These are phyloP conservation scores for Colletotrichum melonis DNA, from an alignment of 2,329 filamentous ascomycete species.

Conservation along the genomic window DNA sequence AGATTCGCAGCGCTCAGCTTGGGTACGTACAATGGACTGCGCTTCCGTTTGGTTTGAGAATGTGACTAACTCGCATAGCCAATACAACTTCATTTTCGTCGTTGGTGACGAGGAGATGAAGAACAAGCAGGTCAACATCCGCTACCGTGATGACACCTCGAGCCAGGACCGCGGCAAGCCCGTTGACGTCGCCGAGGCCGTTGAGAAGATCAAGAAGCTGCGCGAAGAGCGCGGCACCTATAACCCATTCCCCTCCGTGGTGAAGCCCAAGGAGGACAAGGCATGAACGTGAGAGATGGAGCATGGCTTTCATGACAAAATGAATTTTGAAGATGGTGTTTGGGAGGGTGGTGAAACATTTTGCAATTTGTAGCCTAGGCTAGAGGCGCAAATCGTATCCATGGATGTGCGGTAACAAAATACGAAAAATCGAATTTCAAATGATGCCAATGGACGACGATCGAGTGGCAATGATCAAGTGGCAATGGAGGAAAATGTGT, in stretches of 20 bases:
- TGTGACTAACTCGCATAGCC: conserved; percentile 35
- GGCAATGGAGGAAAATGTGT: background rate
- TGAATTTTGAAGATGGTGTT: conserved; percentile 21
- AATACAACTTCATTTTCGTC: conserved; percentile 50
- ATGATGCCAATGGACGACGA: background rate
- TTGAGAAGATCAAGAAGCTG: conserved; percentile 65
- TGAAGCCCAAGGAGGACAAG: conserved; percentile 39
- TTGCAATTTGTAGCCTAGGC: background rate
- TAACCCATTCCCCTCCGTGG: conserved; percentile 47
- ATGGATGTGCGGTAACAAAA: background rate
- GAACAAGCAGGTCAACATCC: conserved; percentile 70
- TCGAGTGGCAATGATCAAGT: background rate
- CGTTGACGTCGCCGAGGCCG: conserved; percentile 65
- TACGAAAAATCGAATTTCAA: background rate
- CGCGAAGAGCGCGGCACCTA: conserved; percentile 57
- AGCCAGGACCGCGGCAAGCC: conserved; percentile 72
- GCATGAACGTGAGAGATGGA: conserved; percentile 12
- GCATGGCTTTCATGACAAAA: background rate
- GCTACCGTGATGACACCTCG: conserved; percentile 72
- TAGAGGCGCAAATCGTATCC: background rate
- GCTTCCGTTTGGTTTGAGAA: background rate
- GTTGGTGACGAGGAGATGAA: conserved; percentile 72
- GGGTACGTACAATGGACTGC: conserved; percentile 67
- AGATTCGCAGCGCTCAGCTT: conserved; percentile 84
- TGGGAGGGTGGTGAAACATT: background rate